phyloP scores from a whole-genome alignment of 441 rosid genomes.

The Adansonia rubrostipa region DNA sequence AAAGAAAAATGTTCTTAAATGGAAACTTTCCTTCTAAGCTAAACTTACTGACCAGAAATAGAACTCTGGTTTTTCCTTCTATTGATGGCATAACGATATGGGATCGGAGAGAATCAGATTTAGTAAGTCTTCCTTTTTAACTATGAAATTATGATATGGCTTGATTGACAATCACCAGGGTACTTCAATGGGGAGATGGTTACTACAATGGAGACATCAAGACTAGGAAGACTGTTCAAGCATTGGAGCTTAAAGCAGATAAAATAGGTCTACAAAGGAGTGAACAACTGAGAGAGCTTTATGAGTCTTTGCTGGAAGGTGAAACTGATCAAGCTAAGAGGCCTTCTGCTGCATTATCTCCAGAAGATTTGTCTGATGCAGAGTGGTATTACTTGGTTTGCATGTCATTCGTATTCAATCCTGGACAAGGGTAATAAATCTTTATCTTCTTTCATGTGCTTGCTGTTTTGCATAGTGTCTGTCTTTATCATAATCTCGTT shows the following conservation, averaged over 20 bases:
- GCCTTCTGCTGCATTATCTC: slow-evolving; percentile 65
- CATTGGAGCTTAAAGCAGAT: slow-evolving; percentile 50
- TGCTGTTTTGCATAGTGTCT: not conserved
- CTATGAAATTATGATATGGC: not conserved
- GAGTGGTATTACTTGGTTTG: slow-evolving; percentile 95
- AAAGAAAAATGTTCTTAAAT: not conserved
- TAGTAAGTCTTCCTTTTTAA: not conserved
- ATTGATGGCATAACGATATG: slow-evolving; percentile 4
- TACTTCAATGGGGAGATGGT: slow-evolving; percentile 81
- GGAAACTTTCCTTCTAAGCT: not conserved
- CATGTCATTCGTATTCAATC: slow-evolving; percentile 85
- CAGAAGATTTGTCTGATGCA: slow-evolving; percentile 83
- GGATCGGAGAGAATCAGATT: not conserved
- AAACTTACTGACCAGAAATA: not conserved
- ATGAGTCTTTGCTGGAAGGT: slow-evolving; percentile 56
- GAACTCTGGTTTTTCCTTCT: not conserved
- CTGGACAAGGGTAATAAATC: slow-evolving; percentile 65
- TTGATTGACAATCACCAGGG: slow-evolving; percentile 44
- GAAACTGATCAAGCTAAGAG: slow-evolving; percentile 49
- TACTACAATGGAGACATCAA: slow-evolving; percentile 88
- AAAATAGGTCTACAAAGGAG: slow-evolving; percentile 73
- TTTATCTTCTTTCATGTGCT: not conserved
- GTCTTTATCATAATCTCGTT: not conserved
- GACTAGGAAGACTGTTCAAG: slow-evolving; percentile 71
- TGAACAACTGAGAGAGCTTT: slow-evolving; percentile 73